Conservation (phyloP, 352 stramenopile species). For the Phytophthora chlamydospora region DNA sequence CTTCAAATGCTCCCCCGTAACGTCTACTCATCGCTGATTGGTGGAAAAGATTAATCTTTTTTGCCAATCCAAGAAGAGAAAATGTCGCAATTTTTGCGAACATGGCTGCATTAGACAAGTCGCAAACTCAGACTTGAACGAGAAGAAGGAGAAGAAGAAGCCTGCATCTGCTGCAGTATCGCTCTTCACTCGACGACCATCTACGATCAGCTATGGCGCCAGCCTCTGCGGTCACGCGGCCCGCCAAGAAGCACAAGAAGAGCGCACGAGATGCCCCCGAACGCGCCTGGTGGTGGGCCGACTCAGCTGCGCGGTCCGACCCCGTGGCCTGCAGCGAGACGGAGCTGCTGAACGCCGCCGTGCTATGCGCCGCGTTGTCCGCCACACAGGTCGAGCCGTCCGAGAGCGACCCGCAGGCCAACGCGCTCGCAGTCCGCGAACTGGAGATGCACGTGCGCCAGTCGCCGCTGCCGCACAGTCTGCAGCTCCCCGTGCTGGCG, state of each 20-base stretch:
- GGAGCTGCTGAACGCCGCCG: constrained; percentile 74
- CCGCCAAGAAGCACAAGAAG: constrained; percentile 16
- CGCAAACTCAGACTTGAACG: constrained; percentile 7
- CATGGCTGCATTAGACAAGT: constrained; percentile 26
- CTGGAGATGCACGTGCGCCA: constrained; percentile 65
- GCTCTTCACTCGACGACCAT: neutral
- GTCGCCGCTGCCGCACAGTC: constrained; percentile 70
- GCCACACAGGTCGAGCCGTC: constrained; percentile 36
- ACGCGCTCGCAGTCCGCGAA: constrained; percentile 33
- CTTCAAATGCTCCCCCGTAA: constrained; percentile 21
- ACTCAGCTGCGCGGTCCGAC: constrained; percentile 10
- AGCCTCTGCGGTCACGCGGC: constrained; percentile 14
- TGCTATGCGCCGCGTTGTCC: constrained; percentile 73
- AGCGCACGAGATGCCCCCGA: neutral
- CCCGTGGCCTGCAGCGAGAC: constrained; percentile 61
- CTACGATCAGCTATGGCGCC: constrained; percentile 11
- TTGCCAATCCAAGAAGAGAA: neutral
- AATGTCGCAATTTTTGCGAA: constrained; percentile 27
- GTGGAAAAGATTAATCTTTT: constrained; percentile 9
- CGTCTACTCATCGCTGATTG: constrained; percentile 12
- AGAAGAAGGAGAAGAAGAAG: constrained; percentile 1
- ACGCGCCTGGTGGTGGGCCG: constrained; percentile 57
- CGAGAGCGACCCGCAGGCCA: constrained; percentile 18
- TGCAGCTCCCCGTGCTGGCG: constrained; percentile 59
- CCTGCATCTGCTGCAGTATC: neutral